Evolutionary conservation across 1,284 basidiomycete genomes (phyloP), one percentile per base, ranked within the genome.

Genomic region (Pyrrhoderma noxium): DNA sequence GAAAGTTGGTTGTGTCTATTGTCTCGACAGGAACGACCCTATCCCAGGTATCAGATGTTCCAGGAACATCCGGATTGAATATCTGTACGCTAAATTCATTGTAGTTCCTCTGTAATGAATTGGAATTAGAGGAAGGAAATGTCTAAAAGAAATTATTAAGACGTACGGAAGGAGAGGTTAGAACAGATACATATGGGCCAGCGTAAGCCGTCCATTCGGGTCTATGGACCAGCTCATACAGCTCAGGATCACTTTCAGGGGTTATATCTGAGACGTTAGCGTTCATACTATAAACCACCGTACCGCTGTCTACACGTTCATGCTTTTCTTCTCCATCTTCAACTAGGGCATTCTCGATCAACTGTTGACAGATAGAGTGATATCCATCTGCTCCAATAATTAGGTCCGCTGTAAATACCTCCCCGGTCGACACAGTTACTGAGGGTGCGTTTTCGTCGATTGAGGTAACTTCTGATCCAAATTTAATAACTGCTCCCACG

Each of bases 331-430:
- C 39, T 3, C 48, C 53, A 27, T 51, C 40, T n/a, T 45, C 40
- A 9, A 42, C 13, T 19, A 51, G 42, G 52, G 58, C 35, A 61
- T 63, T 18, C 55, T 54, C 31, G 14, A 73, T 58, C 14, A 64
- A 50, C 45, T 62, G 57, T 19, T 71, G 65, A 22, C 62, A 64
- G 16, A 67, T 47, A 4, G 70, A 75, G 37, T 57, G 57, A 13
- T 66, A 64, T 5, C 83, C 83, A 57, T 85, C 83, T 0, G 83
- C 81, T 16, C 80, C 82, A 35, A 86, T 65, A 45, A 85, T 69
- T n/a, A 85, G 69, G 58, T 85, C 77, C 7, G 71, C 77, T 1
- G 58, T 54, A 40, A 82, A 50, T 13, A 64, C 63, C 48, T 73
- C 70, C 7, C 81, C 79, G 2, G 69, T 70, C 8, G 67, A 64